A percentile compares a stretch with the other conserved stretches of the same genome.
Conservation (phyloP, 257 asterid genomes). For the Solanum medicagineum region DNA sequence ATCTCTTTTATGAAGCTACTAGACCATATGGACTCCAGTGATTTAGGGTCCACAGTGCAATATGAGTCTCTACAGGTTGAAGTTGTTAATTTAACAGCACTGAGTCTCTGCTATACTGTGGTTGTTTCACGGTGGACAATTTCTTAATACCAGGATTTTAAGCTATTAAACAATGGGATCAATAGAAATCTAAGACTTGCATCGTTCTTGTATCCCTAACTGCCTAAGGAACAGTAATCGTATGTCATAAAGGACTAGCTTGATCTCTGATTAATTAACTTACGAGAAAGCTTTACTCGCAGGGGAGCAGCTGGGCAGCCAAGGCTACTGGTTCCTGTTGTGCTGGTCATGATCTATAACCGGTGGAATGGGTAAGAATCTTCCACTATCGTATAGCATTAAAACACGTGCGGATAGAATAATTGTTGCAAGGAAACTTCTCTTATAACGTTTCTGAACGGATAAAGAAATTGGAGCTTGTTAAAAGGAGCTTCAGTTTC, state of each 20-base stretch:
- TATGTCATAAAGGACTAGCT: background rate
- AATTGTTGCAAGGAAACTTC: background rate
- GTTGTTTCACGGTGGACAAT: background rate
- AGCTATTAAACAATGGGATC: background rate
- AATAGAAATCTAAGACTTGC: background rate
- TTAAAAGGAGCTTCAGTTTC: background rate
- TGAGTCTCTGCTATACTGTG: too few species aligned
- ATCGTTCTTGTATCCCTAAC: background rate
- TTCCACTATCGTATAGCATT: background rate
- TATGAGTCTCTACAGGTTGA: background rate
- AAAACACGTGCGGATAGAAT: background rate
- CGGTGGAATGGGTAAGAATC: constrained; percentile 78
- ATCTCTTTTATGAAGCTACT: background rate
- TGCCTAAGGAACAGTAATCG: background rate
- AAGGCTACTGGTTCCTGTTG: constrained; percentile 75
- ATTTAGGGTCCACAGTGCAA: background rate
- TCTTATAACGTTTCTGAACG: background rate
- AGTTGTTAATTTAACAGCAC: background rate
- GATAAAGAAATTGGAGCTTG: background rate
- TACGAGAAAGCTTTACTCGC: constrained; percentile 11
- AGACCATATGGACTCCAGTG: background rate
- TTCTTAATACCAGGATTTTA: background rate
- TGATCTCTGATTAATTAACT: background rate
- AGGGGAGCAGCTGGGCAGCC: constrained; percentile 94
- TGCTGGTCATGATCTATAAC: constrained; percentile 72